phyloP scores from a whole-genome alignment of 371 early-diverging fungal species.

The Dentiscutata heterogama region DNA sequence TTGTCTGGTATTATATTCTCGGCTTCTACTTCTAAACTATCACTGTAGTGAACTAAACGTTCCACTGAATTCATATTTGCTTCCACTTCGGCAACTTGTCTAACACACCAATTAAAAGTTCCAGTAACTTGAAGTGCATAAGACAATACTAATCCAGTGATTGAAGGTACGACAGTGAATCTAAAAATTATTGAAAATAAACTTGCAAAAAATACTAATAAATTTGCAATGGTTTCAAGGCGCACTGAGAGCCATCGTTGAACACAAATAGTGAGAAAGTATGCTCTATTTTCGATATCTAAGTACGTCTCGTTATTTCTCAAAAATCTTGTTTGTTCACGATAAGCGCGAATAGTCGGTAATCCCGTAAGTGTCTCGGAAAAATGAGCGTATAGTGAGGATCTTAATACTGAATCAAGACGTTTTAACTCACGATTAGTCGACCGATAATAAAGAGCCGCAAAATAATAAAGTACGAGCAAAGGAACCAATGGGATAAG shows the following conservation, averaged over 20 bases:
- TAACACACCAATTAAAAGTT: constrained; percentile 60
- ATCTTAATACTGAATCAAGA: constrained; percentile 78
- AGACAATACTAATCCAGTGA: constrained; percentile 82
- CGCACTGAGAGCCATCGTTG: constrained; percentile 89
- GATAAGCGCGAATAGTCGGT: constrained; percentile 84
- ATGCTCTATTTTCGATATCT: constrained; percentile 75
- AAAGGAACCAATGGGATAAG: constrained; percentile 49
- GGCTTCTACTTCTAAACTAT: constrained; percentile 65
- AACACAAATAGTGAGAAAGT: constrained; percentile 74
- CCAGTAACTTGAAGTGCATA: constrained; percentile 79
- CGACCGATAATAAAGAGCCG: constrained; percentile 69
- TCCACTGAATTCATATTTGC: constrained; percentile 79
- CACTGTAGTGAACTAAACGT: constrained; percentile 69
- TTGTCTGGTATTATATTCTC: constrained; percentile 58
- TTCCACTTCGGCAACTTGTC: constrained; percentile 59
- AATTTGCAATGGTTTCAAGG: constrained; percentile 69
- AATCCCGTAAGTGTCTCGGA: constrained; percentile 62
- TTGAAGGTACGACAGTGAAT: constrained; percentile 69
- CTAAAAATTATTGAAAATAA: constrained; percentile 60
- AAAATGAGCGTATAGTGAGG: constrained; percentile 74
- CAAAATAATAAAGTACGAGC: constrained; percentile 58
- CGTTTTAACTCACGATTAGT: constrained; percentile 84
- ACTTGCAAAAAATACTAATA: constrained; percentile 67
- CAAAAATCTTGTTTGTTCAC: constrained; percentile 66
- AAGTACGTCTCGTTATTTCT: constrained; percentile 61